Conservation (phyloP, 805 yeast genomes). For the Candida pseudofarinosa region DNA sequence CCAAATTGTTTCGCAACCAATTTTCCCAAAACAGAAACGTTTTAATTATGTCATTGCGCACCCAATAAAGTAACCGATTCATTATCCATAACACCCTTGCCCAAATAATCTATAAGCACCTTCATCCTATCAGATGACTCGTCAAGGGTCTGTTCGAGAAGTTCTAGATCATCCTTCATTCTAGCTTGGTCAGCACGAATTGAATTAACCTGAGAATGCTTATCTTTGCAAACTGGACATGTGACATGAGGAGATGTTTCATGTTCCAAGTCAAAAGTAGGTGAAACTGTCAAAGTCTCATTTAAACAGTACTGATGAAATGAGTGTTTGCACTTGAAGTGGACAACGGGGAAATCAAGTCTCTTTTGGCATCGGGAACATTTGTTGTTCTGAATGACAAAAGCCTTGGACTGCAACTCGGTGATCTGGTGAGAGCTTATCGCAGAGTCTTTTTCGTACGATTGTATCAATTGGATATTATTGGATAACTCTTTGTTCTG, state of each 20-base stretch:
- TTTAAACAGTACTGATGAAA: conserved; percentile 78
- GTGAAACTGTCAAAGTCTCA: conserved; percentile 34
- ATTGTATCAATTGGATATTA: conserved; percentile 59
- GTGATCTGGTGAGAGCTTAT: conserved; percentile 52
- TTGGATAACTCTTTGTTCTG: conserved; percentile 65
- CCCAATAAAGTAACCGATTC: conserved; percentile 16
- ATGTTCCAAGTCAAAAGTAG: conserved; percentile 7
- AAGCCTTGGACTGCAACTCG: conserved; percentile 43
- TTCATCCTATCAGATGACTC: conserved; percentile 63
- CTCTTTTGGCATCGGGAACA: conserved; percentile 65
- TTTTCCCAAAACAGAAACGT: background rate
- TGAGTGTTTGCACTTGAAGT: conserved; percentile 82
- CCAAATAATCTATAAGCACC: conserved; percentile 75
- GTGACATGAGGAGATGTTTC: conserved; percentile 11
- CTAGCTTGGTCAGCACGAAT: conserved; percentile 58
- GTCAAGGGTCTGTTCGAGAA: conserved; percentile 55
- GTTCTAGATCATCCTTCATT: conserved; percentile 56
- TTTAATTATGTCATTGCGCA: background rate
- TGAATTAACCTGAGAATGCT: conserved; percentile 60
- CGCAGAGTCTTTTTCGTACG: conserved; percentile 64
- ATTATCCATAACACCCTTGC: conserved; percentile 78
- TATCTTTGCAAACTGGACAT: conserved; percentile 79
- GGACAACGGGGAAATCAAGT: conserved; percentile 74
- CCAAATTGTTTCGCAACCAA: background rate
- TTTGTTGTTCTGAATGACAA: conserved; percentile 54